Evolutionary conservation across 208 protist species (phyloP), one percentile per base, ranked within the genome.

Genomic region (Trypanosoma theileri): DNA sequence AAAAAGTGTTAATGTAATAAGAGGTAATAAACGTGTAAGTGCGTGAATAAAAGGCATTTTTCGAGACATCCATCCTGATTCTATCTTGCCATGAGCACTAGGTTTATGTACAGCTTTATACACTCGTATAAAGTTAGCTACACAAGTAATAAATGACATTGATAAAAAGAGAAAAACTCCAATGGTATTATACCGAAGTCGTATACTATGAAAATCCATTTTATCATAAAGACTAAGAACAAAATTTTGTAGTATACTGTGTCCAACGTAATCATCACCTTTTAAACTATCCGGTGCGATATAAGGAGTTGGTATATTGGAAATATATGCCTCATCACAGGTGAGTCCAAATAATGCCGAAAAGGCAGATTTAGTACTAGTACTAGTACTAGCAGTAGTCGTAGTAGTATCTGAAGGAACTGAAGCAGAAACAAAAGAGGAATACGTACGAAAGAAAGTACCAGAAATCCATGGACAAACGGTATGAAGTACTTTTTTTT

Each of bases 151-250:
- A 3, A 77, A 40, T 10, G 85, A 75, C 3, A 62, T 52, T 21
- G 74, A 6, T 4, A 59, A 71, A 74, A 91, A 84, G 28, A 84
- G 48, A 17, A 65, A 19, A 14, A 93, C 76, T 17, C 64, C 73
- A 17, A 94, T 41, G 16, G 89, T 92, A 74, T 96, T 97, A 69
- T 87, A 89, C 28, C 72, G 73, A 0, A 93, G 41, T 16, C 70
- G 71, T 28, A 93, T 28, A 51, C 26, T 48, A 54, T 45, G 24
- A 14, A 59, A 56, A 19, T 64, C 64, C 59, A 80, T 66, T n/a
- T 26, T 58, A 65, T 80, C 80, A 79, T 85, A 88, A 19, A 90
- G 59, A 1, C 78, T 70, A 58, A 93, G 69, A 21, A 90, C 82
- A 31, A 66, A 28, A 26, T 80, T 77, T 65, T 93, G 87, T 16